Conservation (phyloP, 495 filamentous ascomycete genomes). For the Acidiella bohemica region DNA sequence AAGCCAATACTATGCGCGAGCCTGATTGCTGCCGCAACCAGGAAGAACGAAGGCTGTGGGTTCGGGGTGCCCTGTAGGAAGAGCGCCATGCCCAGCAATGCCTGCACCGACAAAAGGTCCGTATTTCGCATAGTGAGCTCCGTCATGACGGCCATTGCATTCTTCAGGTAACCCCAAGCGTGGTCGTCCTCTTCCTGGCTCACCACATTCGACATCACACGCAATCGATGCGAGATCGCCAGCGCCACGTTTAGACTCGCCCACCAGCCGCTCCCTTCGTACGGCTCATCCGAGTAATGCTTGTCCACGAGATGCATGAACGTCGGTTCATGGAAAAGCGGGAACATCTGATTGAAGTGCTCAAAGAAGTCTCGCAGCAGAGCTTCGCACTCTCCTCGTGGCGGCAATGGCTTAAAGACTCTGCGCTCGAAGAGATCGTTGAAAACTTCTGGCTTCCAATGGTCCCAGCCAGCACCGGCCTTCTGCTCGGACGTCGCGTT, state of each 20-base stretch:
- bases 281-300: conserved; percentile 86
- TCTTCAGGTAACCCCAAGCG: conserved; percentile 91
- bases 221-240: conserved; percentile 78
- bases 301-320: conserved; percentile 93
- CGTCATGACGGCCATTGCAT: conserved; percentile 81
- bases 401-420: conserved; percentile 69
- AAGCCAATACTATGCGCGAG: conserved; percentile 88
- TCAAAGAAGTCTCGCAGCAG: conserved; percentile 88
- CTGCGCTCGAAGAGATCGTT: conserved; percentile 78
- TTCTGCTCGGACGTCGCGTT: conserved; percentile 72
- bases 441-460: conserved; percentile 94
- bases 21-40: conserved; percentile 85
- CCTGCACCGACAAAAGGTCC: conserved; percentile 92
- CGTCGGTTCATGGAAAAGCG: conserved; percentile 90
- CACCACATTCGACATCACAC: conserved; percentile 90
- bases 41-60: conserved; percentile 85
- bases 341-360: conserved; percentile 98
- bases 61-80: conserved; percentile 96
- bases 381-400: conserved; percentile 66
- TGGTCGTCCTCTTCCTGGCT: conserved; percentile 83
- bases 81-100: conserved; percentile 84
- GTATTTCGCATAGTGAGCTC: conserved; percentile 94
- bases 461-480: conserved; percentile 45
- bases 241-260: conserved; percentile 88
- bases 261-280: conserved; percentile 96